A percentile compares a stretch with the other conserved stretches of the same genome.
phyloP scores from a whole-genome alignment of 495 filamentous ascomycete species.

The Clavariopsis aquatica region DNA sequence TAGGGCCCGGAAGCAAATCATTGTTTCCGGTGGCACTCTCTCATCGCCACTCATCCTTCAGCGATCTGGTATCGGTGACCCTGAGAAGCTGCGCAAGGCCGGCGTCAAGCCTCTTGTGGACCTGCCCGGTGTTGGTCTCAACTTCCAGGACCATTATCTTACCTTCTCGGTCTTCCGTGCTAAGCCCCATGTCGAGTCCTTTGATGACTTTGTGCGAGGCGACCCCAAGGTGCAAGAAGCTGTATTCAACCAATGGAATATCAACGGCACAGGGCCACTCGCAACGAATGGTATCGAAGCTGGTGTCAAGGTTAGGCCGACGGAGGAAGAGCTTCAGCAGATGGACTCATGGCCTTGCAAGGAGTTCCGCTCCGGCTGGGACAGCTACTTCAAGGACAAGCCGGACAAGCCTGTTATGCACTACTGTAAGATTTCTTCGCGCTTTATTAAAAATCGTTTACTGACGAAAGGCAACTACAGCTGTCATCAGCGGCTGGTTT shows the following conservation, averaged over 20 bases:
- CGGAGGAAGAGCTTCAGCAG: slow-evolving; percentile 65
- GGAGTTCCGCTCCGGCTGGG: slow-evolving; percentile 70
- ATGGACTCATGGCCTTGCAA: slow-evolving; percentile 57
- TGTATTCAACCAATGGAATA: slow-evolving; percentile 68
- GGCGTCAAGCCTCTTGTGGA: slow-evolving; percentile 71
- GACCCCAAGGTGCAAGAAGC: slow-evolving; percentile 60
- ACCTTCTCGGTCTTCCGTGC: slow-evolving; percentile 75
- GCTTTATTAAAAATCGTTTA: background rate
- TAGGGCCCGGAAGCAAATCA: slow-evolving; percentile 73
- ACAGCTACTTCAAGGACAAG: slow-evolving; percentile 81
- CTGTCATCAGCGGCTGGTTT: slow-evolving; percentile 46
- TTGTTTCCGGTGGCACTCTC: slow-evolving; percentile 77
- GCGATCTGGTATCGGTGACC: slow-evolving; percentile 69
- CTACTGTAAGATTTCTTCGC: slow-evolving; percentile 40
- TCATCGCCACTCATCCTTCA: slow-evolving; percentile 78
- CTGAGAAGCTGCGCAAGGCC: slow-evolving; percentile 69
- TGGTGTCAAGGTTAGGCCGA: slow-evolving; percentile 77
- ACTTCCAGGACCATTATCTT: slow-evolving; percentile 86
- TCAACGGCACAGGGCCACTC: slow-evolving; percentile 75
- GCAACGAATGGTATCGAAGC: slow-evolving; percentile 86
- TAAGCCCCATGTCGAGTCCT: slow-evolving; percentile 75
- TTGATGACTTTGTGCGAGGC: slow-evolving; percentile 78
- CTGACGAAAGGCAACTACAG: slow-evolving; percentile 7
- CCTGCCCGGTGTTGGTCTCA: slow-evolving; percentile 78
- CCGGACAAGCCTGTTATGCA: slow-evolving; percentile 88